Evolutionary conservation across 2,329 filamentous ascomycete species (phyloP).

Genomic region (Penicillium sclerotiorum): DNA sequence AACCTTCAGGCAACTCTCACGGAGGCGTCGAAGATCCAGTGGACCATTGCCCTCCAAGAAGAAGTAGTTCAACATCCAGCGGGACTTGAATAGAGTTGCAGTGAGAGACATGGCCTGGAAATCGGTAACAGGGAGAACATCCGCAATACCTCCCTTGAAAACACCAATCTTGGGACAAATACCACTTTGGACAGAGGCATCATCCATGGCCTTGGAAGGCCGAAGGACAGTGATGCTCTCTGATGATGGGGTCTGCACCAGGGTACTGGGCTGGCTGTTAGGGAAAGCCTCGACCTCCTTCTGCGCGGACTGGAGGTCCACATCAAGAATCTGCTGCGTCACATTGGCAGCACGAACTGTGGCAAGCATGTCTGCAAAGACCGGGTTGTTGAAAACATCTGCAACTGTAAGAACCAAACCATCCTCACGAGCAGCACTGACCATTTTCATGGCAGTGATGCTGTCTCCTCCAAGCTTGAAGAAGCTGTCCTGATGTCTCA

Average conservation of each 20-base stretch:
- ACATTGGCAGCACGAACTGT: conserved; percentile 29
- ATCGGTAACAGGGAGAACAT: conserved; percentile 62
- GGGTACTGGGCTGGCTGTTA: conserved; percentile 15
- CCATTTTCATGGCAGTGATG: conserved; percentile 47
- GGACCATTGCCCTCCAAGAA: conserved; percentile 58
- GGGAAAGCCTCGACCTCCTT: conserved; percentile 21
- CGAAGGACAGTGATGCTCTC: conserved; percentile 30
- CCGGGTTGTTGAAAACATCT: conserved; percentile 47
- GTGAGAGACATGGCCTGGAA: conserved; percentile 42
- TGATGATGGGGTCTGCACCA: conserved; percentile 21
- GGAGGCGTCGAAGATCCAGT: conserved; percentile 49
- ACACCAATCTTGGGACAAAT: conserved; percentile 58
- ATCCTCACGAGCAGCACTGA: conserved; percentile 43
- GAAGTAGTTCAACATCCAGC: conserved; percentile 55
- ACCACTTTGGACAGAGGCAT: conserved; percentile 48
- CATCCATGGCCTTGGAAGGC: conserved; percentile 28
- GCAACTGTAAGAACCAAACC: conserved; percentile 46
- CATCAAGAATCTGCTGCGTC: conserved; percentile 26
- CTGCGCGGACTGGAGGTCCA: conserved; percentile 21
- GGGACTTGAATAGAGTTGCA: conserved; percentile 39
- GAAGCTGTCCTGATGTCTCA: conserved; percentile 45
- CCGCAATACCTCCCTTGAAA: conserved; percentile 54
- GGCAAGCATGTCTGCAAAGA: conserved; percentile 44
- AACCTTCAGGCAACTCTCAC: conserved; percentile 51
- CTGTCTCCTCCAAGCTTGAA: conserved; percentile 47